Evolutionary conservation across 495 filamentous ascomycete genomes (phyloP).

Genomic region (Xylaria cubensis): DNA sequence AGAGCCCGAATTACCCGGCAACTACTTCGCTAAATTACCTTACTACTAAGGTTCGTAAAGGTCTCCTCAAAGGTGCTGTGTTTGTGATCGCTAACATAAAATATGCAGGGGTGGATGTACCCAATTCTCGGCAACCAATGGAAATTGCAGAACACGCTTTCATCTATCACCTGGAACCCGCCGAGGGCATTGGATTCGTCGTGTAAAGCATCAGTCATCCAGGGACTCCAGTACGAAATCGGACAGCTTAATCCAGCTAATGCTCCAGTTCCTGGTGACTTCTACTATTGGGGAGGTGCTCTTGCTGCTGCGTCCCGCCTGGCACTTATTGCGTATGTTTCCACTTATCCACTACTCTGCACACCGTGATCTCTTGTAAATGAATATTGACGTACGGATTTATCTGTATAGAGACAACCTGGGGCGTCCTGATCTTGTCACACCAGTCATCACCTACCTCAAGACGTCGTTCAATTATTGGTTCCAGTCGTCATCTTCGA

Average conservation of each 20-base stretch:
- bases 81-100: neutral
- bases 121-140: neutral
- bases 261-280: neutral
- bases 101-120: neutral
- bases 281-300: constrained; percentile 5
- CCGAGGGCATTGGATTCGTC: neutral
- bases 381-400: neutral
- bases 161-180: constrained; percentile 1
- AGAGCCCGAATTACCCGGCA: neutral
- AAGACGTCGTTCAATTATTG: neutral
- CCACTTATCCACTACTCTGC: neutral
- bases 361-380: neutral
- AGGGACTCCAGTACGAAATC: neutral
- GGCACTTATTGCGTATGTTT: constrained; percentile 11
- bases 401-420: neutral
- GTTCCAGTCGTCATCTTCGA: neutral
- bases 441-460: neutral
- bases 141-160: neutral
- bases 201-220: neutral
- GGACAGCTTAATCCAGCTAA: constrained; percentile 1
- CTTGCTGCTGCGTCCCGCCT: neutral
- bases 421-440: neutral
- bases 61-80: neutral
- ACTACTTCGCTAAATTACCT: neutral
- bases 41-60: neutral